These are phyloP conservation scores for Guadua angustifolia DNA, from an alignment of 176 grass and related monocot species.

Conservation along the genomic window DNA sequence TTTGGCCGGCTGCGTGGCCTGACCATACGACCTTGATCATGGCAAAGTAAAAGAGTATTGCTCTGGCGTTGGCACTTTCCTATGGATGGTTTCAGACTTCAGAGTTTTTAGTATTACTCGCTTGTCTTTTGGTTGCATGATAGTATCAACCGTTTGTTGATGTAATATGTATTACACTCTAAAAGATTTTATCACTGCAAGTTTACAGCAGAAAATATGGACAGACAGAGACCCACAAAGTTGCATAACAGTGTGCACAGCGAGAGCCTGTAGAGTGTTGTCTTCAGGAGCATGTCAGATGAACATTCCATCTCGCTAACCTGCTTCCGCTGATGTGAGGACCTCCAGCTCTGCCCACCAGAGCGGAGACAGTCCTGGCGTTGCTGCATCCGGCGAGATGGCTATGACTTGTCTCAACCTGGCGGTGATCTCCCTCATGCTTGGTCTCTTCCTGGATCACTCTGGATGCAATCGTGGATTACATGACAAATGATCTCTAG, in stretches of 20 bases:
- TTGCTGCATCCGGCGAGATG: conserved; percentile 76
- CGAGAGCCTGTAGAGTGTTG: not conserved
- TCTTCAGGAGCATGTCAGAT: not conserved
- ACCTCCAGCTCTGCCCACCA: conserved; percentile 93
- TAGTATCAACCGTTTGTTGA: not conserved
- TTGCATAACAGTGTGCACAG: conserved; percentile 1
- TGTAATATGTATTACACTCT: too few relatives aligned
- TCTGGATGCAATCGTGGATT: conserved; percentile 63
- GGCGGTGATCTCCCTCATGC: conserved; percentile 58
- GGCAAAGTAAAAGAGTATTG: not conserved
- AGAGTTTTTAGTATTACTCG: not conserved
- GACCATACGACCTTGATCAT: not conserved
- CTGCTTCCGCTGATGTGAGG: conserved; percentile 64
- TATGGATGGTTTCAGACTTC: not conserved
- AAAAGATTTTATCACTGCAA: not conserved
- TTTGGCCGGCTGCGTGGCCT: conserved; percentile 31
- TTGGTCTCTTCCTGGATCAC: conserved; percentile 57
- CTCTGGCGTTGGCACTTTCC: conserved; percentile 5
- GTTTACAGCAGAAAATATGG: not conserved
- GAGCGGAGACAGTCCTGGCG: conserved; percentile 71
- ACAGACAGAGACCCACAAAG: not conserved
- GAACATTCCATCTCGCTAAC: conserved; percentile 31
- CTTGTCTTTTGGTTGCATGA: not conserved
- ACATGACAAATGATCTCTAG: conserved; percentile 60
- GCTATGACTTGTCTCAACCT: conserved; percentile 51